Conservation (phyloP, 192 early-diverging fungal genomes). For the Obelidium mucronatum region DNA sequence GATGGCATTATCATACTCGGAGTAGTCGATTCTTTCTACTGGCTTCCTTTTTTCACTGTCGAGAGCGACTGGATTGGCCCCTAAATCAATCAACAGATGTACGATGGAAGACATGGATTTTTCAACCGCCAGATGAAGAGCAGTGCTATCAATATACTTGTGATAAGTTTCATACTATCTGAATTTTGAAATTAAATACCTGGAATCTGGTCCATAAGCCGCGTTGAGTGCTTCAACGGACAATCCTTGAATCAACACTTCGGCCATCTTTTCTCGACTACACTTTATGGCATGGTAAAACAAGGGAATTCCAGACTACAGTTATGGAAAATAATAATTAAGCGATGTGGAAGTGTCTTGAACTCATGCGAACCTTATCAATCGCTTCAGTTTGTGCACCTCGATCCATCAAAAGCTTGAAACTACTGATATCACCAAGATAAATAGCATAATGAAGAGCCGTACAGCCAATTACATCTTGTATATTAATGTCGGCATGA, state of each 20-base stretch:
- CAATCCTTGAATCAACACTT: conserved; percentile 14
- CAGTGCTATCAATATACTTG: conserved; percentile 42
- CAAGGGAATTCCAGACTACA: conserved; percentile 44
- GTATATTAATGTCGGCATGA: conserved; percentile 29
- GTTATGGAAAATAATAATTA: no score
- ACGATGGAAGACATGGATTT: conserved; percentile 5
- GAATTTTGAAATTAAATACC: conserved; percentile 1
- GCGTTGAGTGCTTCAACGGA: neutral
- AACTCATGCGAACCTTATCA: conserved; percentile 43
- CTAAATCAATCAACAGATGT: conserved; percentile 30
- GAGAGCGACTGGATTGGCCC: conserved; percentile 36
- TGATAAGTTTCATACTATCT: no score
- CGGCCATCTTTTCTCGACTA: conserved; percentile 20
- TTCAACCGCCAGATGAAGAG: conserved; percentile 42
- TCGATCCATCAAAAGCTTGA: conserved; percentile 30
- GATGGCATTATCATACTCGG: conserved; percentile 24
- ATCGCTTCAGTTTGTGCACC: conserved; percentile 28
- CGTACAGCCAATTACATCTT: conserved; percentile 43
- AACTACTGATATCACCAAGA: conserved; percentile 24
- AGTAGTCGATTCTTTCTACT: conserved; percentile 26
- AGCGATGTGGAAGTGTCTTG: neutral
- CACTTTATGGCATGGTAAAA: conserved; percentile 47
- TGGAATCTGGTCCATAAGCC: conserved; percentile 20
- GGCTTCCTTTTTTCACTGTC: conserved; percentile 36
- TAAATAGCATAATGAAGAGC: conserved; percentile 48